Percentiles rank a stretch among this genome's conserved stretches.
phyloP scores from a whole-genome alignment of 2,329 filamentous ascomycete species.

The Chrysoporthe austroafricana region DNA sequence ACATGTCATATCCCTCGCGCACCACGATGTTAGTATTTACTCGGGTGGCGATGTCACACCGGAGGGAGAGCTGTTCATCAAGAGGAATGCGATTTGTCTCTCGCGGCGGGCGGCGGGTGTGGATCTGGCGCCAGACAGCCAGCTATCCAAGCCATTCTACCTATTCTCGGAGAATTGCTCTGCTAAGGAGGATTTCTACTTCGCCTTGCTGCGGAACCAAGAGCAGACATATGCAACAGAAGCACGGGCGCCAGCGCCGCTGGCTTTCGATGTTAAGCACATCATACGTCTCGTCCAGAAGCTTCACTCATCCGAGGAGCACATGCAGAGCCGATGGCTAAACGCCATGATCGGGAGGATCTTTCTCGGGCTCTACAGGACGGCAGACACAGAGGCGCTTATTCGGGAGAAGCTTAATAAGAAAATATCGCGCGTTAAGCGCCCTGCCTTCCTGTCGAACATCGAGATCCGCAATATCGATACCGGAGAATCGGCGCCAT shows the following conservation, averaged over 20 bases:
- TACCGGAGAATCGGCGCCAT: slow-evolving; percentile 83
- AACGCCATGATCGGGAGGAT: slow-evolving; percentile 88
- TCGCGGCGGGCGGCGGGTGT: slow-evolving; percentile 63
- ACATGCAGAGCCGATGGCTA: slow-evolving; percentile 88
- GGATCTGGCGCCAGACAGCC: slow-evolving; percentile 59
- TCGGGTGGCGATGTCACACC: slow-evolving; percentile 77
- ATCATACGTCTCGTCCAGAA: slow-evolving; percentile 89
- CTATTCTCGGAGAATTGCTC: slow-evolving; percentile 95
- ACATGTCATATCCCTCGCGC: slow-evolving; percentile 89
- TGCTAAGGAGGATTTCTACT: slow-evolving; percentile 98
- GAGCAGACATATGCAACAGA: slow-evolving; percentile 65
- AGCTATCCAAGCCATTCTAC: slow-evolving; percentile 80
- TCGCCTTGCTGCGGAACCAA: slow-evolving; percentile 84
- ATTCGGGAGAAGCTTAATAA: slow-evolving; percentile 88
- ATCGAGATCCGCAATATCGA: slow-evolving; percentile 83
- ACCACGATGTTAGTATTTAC: slow-evolving; percentile 85
- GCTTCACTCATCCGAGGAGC: slow-evolving; percentile 89
- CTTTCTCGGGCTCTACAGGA: slow-evolving; percentile 87
- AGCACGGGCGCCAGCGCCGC: slow-evolving; percentile 66
- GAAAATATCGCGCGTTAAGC: slow-evolving; percentile 93
- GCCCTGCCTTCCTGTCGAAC: slow-evolving; percentile 85
- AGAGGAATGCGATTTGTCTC: slow-evolving; percentile 85
- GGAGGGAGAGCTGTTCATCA: slow-evolving; percentile 94
- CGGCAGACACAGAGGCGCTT: slow-evolving; percentile 76
- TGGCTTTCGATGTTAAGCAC: slow-evolving; percentile 80